Percentiles rank a stretch among this genome's conserved stretches.
Evolutionary conservation across 1,284 basidiomycete species (phyloP).

Genomic region (Ceratobasidium sp.): DNA sequence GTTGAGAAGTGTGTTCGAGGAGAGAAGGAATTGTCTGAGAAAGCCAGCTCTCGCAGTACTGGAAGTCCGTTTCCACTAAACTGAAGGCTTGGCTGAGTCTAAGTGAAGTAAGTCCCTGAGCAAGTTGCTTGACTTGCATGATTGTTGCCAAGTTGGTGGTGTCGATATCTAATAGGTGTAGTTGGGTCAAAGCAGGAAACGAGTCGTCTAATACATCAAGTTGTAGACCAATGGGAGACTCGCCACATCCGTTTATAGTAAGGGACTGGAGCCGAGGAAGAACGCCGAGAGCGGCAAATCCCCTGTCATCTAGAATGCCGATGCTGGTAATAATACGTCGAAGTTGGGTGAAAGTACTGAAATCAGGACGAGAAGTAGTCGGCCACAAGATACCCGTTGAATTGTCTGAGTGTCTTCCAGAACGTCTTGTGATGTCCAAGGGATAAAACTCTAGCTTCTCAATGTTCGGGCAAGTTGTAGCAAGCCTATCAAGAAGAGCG

Average conservation of each 20-base stretch:
- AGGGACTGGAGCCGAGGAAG: conserved; percentile 21
- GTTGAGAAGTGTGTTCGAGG: background rate
- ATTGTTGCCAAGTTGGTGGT: background rate
- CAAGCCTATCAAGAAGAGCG: background rate
- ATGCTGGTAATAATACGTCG: conserved; percentile 6
- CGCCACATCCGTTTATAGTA: background rate
- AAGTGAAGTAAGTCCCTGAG: background rate
- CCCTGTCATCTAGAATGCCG: background rate
- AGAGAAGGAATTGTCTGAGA: background rate
- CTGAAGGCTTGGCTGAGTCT: background rate
- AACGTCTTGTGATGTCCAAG: background rate
- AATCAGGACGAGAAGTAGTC: background rate
- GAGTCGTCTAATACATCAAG: conserved; percentile 1
- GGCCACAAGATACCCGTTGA: conserved; percentile 7
- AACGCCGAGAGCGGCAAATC: conserved; percentile 5
- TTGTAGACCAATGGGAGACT: background rate
- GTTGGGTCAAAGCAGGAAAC: background rate
- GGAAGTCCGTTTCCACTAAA: background rate
- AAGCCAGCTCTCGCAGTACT: background rate
- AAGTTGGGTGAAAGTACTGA: background rate
- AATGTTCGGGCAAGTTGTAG: background rate
- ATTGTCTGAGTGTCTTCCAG: background rate
- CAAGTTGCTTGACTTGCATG: background rate
- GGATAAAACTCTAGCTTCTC: conserved; percentile 16
- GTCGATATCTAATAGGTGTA: background rate